Percentiles rank a stretch among this genome's conserved stretches.
Evolutionary conservation across 169 alveolate species (phyloP).

Genomic region (Ichthyophthirius multifiliis): DNA sequence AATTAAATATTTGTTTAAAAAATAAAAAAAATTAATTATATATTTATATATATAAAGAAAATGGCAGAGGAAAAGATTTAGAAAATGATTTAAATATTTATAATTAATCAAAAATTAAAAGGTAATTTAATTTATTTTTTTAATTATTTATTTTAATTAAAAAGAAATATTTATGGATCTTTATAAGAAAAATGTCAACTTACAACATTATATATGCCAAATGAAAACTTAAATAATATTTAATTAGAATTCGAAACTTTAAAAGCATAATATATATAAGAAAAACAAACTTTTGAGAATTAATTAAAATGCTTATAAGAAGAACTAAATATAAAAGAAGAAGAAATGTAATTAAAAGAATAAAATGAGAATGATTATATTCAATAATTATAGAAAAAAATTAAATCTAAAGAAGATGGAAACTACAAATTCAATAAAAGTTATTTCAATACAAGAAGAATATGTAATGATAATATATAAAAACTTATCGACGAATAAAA

Average conservation of each 20-base stretch:
- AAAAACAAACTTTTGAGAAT: background rate
- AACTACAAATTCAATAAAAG: background rate
- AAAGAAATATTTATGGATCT: background rate
- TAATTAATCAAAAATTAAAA: background rate
- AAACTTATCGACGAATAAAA: background rate
- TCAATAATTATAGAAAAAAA: background rate
- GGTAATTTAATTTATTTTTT: background rate
- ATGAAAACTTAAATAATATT: background rate
- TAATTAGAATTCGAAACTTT: background rate
- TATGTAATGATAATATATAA: background rate
- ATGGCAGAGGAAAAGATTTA: background rate
- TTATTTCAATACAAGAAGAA: background rate
- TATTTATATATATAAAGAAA: background rate
- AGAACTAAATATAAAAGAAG: background rate
- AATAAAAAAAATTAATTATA: too few species aligned
- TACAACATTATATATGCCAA: background rate
- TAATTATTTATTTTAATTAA: background rate
- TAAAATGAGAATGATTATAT: background rate
- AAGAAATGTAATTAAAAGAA: background rate
- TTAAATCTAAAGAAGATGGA: background rate
- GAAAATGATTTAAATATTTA: conserved; percentile 6
- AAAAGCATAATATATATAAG: background rate
- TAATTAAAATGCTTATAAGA: background rate
- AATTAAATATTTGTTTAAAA: background rate
- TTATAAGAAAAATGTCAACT: background rate